Evolutionary conservation across 306 rosid species (phyloP), one percentile per base, ranked within the genome.

Genomic region (Inga oerstediana): DNA sequence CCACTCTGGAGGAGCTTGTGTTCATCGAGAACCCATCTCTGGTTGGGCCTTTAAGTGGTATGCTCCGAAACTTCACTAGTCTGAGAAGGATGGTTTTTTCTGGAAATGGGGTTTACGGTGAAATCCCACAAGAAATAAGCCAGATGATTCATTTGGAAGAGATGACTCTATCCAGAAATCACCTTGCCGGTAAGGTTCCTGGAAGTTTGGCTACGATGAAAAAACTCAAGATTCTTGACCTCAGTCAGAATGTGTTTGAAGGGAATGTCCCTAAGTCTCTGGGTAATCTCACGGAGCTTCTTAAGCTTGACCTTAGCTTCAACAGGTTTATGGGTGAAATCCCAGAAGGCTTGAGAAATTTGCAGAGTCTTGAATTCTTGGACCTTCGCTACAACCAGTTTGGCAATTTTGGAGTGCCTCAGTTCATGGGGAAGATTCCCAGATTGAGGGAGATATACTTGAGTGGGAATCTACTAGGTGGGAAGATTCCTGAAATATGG

Each of bases 401-500:
- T 62, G 93, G 90, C 10, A 86, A 85, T 58, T 92, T 78, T 24
- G 94, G 98, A 12, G 68, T 95, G 49, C 98, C 98, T 44, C 43
- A 82, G 84, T 90, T 89, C 44, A 19, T 95, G 0, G 79, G 89
- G 14, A 88, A 82, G 67, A 75, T 93, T 83, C 72, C 91, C 7
- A 77, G 32, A 10, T 73, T 95, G 80, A 95, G 72, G 64, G 97
- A 88, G 79, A 91, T 95, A 77, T 83, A 90, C 39, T 58, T 95
- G 84, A 93, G 96, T 59, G 97, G 97, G 35, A 95, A 93, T 27
- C n/a, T 11, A 19, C 85, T 95, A 19, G 90, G 93, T 15, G 98
- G 98, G 73, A 20, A 51, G 81, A 93, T 95, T 82, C 98, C 96
- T 14, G 90, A 91, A 77, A 85, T 84, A 73, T 95, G 98, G 98